Conservation (phyloP, 2,329 filamentous ascomycete genomes). For the Gnomoniopsis smithogilvyi region DNA sequence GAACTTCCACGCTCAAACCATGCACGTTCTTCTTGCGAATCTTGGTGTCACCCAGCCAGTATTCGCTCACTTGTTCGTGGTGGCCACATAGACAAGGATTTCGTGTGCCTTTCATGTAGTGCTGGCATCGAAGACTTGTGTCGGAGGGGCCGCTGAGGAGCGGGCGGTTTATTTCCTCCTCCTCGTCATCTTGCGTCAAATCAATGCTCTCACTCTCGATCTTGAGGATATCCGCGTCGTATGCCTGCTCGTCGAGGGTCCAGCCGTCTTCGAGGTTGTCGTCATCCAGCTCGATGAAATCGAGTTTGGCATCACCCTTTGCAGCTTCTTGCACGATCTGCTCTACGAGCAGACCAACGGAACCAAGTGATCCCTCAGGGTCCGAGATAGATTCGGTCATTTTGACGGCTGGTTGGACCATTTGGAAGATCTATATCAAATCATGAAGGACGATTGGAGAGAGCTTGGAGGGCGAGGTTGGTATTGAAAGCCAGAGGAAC, state of each 20-base stretch:
- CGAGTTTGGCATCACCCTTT: neutral
- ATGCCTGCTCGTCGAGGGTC: conserved; percentile 11
- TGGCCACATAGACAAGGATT: conserved; percentile 12
- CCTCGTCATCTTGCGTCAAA: conserved; percentile 3
- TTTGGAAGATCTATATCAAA: too few relatives aligned
- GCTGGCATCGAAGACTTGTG: neutral
- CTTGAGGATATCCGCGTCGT: conserved; percentile 2
- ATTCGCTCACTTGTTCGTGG: conserved; percentile 4
- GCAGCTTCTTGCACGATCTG: neutral
- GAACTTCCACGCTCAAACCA: conserved; percentile 22
- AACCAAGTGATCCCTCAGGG: neutral
- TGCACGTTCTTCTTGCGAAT: conserved; percentile 17
- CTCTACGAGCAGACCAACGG: neutral
- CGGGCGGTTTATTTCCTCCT: neutral
- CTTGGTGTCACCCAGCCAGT: conserved; percentile 13
- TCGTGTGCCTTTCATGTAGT: conserved; percentile 9
- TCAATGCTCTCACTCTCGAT: conserved; percentile 11
- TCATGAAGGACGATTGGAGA: neutral
- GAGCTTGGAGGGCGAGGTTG: neutral
- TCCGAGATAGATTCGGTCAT: neutral
- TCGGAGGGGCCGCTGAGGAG: neutral
- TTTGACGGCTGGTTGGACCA: neutral
- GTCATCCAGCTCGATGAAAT: conserved; percentile 9
- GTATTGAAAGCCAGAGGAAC: neutral
- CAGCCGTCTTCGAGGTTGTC: conserved; percentile 11